Base-by-base conservation (phyloP, 2,329 filamentous ascomycete genomes). In the Teratosphaeria zuluensis region DNA sequence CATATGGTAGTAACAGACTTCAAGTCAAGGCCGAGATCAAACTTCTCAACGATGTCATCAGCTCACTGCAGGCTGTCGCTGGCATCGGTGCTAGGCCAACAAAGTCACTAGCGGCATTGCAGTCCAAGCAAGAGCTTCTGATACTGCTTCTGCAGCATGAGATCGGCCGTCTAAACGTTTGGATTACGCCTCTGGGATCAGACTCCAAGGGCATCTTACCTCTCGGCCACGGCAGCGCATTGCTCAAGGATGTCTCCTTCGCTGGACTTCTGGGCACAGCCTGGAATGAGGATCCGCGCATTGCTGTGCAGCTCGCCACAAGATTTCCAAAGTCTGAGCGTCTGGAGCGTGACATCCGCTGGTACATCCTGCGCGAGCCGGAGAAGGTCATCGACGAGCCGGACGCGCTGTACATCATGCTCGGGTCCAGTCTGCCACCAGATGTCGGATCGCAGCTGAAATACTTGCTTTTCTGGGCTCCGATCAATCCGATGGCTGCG, bases 1-100 rank as follows among this genome's bases (percentile, higher is more conserved):
- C 94, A 0, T 97, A 94, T 73, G 94, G 94, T 58, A 94, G 92
- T 67, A 99, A 96, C 70, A 83, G 89, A 54, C 77, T 99, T 16
- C 94, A 99, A 71, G 79, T 97, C 56, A 97, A 95, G 77, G 92
- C 95, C 0, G 94, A 99, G 74, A 84, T 90, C 35, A 87, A 88
- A 64, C 78, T 96, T 19, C 81, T 97, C 46, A 81, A 81, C 6
- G 91, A 96, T 70, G 85, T 96, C 38, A 78, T 86, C 54, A 72
- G 75, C 11, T 82, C 85, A 14, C 75, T 99, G 61, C 84, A 85
- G 62, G 79, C 77, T 2, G 81, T 91, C 11, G 78, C 82, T 0
- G 78, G 78, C 60, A 82, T 89, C 38, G 86, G 84, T 3, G 76
- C 59, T 4, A 70, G 70, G 33, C 61, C 70, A 12, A 68, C 72